These are phyloP conservation scores for Crucibulum laeve DNA, from an alignment of 768 basidiomycete species.

Conservation along the genomic window DNA sequence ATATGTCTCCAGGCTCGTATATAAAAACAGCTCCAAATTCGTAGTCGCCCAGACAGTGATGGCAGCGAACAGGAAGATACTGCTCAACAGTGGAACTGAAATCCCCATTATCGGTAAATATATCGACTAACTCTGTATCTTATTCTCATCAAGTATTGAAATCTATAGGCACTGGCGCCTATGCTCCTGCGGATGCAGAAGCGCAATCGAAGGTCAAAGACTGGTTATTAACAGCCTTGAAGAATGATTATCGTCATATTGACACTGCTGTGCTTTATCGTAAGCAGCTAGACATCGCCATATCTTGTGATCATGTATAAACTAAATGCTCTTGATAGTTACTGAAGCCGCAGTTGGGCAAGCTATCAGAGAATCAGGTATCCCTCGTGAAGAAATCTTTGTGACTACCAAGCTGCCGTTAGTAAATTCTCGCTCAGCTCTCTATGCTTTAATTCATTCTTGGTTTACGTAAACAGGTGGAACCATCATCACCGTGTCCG, in stretches of 20 bases:
- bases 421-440: conserved; percentile 8
- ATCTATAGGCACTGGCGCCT: conserved; percentile 33
- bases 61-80: background rate
- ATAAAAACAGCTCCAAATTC: no score
- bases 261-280: conserved; percentile 35
- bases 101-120: conserved; percentile 30
- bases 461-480: conserved; percentile 18
- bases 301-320: background rate
- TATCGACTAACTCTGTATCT: background rate
- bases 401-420: conserved; percentile 47
- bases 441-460: background rate
- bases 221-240: conserved; percentile 36
- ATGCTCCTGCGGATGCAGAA: conserved; percentile 27
- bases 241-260: conserved; percentile 39
- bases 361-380: conserved; percentile 41
- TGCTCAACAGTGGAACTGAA: conserved; percentile 26
- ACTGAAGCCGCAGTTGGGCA: conserved; percentile 40
- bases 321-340: conserved; percentile 7
- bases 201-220: conserved; percentile 25
- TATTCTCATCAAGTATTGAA: background rate
- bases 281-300: conserved; percentile 1
- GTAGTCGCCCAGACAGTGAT: background rate
- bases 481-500: conserved; percentile 32
- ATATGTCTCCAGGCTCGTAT: no score
- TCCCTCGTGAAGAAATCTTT: conserved; percentile 43